These are phyloP conservation scores for Quercus lobata DNA, from an alignment of 331 rosid genomes.

Conservation along the genomic window DNA sequence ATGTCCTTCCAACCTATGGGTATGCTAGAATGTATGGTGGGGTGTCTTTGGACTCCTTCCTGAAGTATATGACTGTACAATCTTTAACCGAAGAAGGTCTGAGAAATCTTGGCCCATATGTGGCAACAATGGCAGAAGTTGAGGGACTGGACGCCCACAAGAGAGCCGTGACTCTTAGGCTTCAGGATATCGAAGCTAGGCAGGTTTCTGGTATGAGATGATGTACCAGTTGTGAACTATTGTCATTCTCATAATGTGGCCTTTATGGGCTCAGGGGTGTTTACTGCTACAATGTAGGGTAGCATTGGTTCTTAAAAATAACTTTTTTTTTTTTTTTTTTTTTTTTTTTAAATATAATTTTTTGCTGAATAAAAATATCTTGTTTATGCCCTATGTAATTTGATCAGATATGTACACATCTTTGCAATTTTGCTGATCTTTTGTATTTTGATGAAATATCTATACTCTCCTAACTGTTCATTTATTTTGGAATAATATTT, in stretches of 20 bases:
- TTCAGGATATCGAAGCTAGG: conserved; percentile 80
- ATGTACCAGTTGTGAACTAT: not conserved
- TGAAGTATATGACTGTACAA: conserved; percentile 87
- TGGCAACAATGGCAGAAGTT: conserved; percentile 89
- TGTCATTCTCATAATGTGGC: not conserved
- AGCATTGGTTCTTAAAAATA: too few species aligned
- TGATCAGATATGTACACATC: too few species aligned
- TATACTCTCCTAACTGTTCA: too few species aligned
- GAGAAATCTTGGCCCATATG: conserved; percentile 74
- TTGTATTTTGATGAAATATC: too few species aligned
- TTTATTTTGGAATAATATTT: too few species aligned
- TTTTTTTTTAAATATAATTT: too few species aligned
- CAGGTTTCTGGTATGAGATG: conserved; percentile 40
- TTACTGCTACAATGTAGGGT: too few species aligned
- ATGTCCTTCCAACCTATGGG: conserved; percentile 95
- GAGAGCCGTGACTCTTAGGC: conserved; percentile 92
- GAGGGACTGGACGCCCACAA: conserved; percentile 99
- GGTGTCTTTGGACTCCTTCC: conserved; percentile 84
- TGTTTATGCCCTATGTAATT: too few species aligned
- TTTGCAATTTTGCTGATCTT: too few species aligned
- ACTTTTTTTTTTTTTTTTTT: rapidly evolving
- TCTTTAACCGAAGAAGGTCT: conserved; percentile 94
- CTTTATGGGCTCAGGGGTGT: not conserved
- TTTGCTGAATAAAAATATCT: too few species aligned
- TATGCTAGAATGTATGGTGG: conserved; percentile 97